phyloP scores from a whole-genome alignment of 768 basidiomycete species.

The Phylloporus rhodoxanthus region DNA sequence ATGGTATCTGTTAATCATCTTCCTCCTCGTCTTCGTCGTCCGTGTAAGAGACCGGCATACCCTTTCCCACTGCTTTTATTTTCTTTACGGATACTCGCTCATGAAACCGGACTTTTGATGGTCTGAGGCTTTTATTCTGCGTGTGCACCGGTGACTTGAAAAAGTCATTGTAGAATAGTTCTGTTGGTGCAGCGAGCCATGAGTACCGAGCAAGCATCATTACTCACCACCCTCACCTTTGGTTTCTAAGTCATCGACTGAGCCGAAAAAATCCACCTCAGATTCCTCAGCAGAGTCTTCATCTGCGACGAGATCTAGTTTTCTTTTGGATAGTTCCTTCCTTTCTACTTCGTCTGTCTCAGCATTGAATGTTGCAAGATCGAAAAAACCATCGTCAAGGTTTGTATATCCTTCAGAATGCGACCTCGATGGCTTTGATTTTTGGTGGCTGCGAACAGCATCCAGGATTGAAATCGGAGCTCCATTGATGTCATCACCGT shows the following conservation, averaged over 20 bases:
- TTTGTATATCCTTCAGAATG: constrained; percentile 34
- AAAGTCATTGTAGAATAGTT: constrained; percentile 70
- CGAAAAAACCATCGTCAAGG: constrained; percentile 89
- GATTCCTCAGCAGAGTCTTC: constrained; percentile 46
- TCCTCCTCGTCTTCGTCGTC: constrained; percentile 36
- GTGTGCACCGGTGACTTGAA: constrained; percentile 55
- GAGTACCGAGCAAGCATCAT: background rate
- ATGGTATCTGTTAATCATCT: constrained; percentile 26
- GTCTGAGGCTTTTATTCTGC: constrained; percentile 14
- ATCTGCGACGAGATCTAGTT: constrained; percentile 46
- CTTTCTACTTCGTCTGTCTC: constrained; percentile 78
- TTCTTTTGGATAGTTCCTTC: constrained; percentile 53
- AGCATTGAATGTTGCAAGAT: constrained; percentile 80
- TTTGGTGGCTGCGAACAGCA: constrained; percentile 21
- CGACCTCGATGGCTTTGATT: constrained; percentile 16
- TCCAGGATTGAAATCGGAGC: constrained; percentile 23
- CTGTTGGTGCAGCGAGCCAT: constrained; percentile 32
- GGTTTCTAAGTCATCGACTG: constrained; percentile 42
- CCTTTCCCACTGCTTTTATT: constrained; percentile 69
- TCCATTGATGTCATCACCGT: constrained; percentile 33
- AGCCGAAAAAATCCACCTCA: constrained; percentile 64
- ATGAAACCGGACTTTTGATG: constrained; percentile 64
- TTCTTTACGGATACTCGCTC: constrained; percentile 78
- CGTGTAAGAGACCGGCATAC: constrained; percentile 45
- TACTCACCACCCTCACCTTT: constrained; percentile 44